Percentiles rank a stretch among this genome's conserved stretches.
Conservation (phyloP, 108 stramenopile species). For the Bacterosira constricta region DNA sequence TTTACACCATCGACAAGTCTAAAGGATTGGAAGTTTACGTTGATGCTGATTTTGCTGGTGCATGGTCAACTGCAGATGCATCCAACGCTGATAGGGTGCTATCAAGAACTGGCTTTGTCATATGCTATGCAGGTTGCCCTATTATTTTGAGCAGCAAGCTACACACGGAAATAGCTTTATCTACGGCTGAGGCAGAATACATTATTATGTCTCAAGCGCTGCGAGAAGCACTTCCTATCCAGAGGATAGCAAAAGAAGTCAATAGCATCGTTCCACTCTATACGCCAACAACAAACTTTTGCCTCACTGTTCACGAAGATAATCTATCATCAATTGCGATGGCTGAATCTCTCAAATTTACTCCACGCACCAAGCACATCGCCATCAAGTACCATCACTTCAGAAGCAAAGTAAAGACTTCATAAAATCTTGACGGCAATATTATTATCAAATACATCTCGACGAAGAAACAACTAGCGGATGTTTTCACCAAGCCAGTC, state of each 20-base stretch:
- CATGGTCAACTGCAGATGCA: conserved; percentile 10
- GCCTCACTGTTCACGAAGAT: too few relatives aligned
- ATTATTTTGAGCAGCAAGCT: neutral
- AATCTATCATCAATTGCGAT: neutral
- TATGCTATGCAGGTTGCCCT: neutral
- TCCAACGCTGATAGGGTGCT: neutral
- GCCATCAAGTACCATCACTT: conserved; percentile 43
- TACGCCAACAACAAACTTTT: too few relatives aligned
- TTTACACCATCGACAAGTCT: conserved; percentile 12
- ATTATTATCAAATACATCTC: conserved; percentile 4
- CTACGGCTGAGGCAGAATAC: too few relatives aligned
- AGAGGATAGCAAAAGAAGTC: neutral
- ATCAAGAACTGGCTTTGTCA: neutral
- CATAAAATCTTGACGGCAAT: too few relatives aligned
- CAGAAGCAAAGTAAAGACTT: neutral
- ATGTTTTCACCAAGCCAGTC: conserved; percentile 46
- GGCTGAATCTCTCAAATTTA: neutral
- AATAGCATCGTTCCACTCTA: neutral
- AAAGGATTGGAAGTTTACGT: conserved; percentile 39
- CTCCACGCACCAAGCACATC: neutral
- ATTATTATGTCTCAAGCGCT: neutral
- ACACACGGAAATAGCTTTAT: too few relatives aligned
- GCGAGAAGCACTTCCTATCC: neutral
- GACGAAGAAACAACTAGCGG: conserved; percentile 35
- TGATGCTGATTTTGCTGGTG: conserved; percentile 39